A percentile compares a stretch with the other conserved stretches of the same genome.
Conservation (phyloP, 179 eudicot species). For the Beta corolliflora region DNA sequence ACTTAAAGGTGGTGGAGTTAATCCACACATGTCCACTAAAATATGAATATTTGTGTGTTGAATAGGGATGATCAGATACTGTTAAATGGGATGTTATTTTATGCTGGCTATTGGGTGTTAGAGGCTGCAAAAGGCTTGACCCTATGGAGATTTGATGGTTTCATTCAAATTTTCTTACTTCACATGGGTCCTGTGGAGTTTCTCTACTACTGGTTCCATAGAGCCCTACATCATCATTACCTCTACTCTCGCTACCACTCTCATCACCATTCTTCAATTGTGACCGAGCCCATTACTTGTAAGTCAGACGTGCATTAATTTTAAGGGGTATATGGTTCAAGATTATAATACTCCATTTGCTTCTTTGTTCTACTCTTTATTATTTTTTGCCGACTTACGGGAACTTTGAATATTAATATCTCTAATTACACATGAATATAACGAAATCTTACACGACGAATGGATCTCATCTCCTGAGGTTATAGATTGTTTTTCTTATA, state of each 20-base stretch:
- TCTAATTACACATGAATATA: too few species aligned
- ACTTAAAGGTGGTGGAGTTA: too few species aligned
- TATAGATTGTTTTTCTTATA: too few species aligned
- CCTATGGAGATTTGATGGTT: slow-evolving; percentile 50
- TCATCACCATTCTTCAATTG: slow-evolving; percentile 74
- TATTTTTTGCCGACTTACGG: too few species aligned
- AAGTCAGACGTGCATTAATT: not conserved
- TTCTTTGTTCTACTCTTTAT: too few species aligned
- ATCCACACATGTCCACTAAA: too few species aligned
- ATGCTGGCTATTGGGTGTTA: slow-evolving; percentile 21
- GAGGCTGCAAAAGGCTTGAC: slow-evolving; percentile 33
- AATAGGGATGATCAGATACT: slow-evolving; percentile 71
- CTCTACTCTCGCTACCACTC: slow-evolving; percentile 74
- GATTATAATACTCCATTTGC: too few species aligned
- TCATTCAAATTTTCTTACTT: slow-evolving; percentile 31
- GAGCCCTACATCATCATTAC: slow-evolving; percentile 70
- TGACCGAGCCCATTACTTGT: slow-evolving; percentile 68
- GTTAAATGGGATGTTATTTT: slow-evolving; percentile 44
- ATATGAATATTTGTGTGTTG: too few species aligned
- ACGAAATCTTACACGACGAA: too few species aligned
- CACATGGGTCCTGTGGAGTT: slow-evolving; percentile 70
- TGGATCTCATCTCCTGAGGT: too few species aligned
- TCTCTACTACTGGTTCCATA: slow-evolving; percentile 66
- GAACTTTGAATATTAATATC: too few species aligned
- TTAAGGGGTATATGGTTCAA: too few species aligned